These are phyloP conservation scores for Exsudoporus frostii DNA, from an alignment of 768 basidiomycete species.

Conservation along the genomic window DNA sequence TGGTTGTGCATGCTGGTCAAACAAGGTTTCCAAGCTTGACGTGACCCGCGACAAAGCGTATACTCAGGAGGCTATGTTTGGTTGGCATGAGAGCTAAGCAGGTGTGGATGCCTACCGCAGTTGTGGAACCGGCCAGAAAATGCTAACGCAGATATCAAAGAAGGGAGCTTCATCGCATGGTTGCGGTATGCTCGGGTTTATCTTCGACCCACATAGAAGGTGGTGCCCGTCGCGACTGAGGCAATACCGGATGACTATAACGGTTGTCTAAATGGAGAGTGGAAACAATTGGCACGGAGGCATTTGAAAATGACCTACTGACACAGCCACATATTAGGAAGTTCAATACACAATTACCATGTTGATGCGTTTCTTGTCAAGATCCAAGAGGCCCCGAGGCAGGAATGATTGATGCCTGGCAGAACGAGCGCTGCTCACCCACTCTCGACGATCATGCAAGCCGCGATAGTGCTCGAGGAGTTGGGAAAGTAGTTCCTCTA, in stretches of 20 bases:
- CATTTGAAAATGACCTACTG: neutral
- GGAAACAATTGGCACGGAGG: neutral
- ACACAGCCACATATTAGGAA: neutral
- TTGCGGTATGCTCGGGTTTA: neutral
- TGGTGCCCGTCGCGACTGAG: conserved; percentile 2
- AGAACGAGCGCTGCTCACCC: neutral
- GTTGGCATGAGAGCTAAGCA: neutral
- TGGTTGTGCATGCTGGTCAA: conserved; percentile 1
- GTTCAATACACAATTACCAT: neutral
- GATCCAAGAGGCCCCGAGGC: neutral
- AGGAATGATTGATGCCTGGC: neutral
- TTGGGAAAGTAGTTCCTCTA: neutral
- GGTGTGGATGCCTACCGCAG: neutral
- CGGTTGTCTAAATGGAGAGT: neutral
- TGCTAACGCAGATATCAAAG: neutral
- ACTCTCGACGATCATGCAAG: neutral
- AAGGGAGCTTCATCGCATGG: conserved; percentile 1
- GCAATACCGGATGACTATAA: neutral
- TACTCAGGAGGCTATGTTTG: too few species aligned
- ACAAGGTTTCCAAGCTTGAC: neutral
- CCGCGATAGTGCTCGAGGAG: neutral
- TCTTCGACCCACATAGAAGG: neutral
- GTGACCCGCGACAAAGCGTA: conserved; percentile 1
- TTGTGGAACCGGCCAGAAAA: conserved; percentile 1
- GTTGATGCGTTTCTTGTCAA: neutral